Base-by-base conservation (phyloP, 257 asterid genomes). In the Ocimum tenuiflorum region DNA sequence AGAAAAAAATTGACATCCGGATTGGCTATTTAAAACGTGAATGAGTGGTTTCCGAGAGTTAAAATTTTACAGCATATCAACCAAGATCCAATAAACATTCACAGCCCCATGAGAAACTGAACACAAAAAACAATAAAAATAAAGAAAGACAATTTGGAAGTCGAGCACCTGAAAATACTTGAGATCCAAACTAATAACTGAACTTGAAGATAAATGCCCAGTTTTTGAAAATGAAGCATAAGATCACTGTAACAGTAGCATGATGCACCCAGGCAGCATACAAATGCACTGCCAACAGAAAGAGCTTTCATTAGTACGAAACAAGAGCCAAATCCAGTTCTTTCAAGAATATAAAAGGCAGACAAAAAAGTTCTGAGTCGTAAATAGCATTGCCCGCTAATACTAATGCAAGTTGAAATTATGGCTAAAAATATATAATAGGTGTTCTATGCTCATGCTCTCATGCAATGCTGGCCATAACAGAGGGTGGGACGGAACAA, bases 271-370 rank as follows among this genome's bases (percentile, higher is more conserved):
- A 22, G 14, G 45, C 73, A 42, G 65, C 77, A 46, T 27, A 66
- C 65, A 55, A 23, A 63, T 62, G 63, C 77, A 73, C 91, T 82
- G 89, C 83, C 67, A 49, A 71, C 14, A 24, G 18, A 70, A 5
- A 71, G 4, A 53, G 38, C 31, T 45, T 23, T 10, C 17, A 24
- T 68, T 17, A 72, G 50, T 11, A 17, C 15, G 13, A 36, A 55
- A 45, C 51, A 15, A 14, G 27, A 60, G 19, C 11, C 27, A 7
- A 54, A 24, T 10, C 41, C 13, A 31, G 20, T 58, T 23, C 20
- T 56, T 39, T 33, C 62, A 23, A 50, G 19, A 35, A 39, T 38
- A 50, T 5, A 24, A 45, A 1, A 13, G 54, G 38, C 4, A 57
- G 51, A 12, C 43, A 8, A 38, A 10, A 38, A 20, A 24, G 33